A percentile compares a stretch with the other conserved stretches of the same genome.
These are phyloP conservation scores for Monosporascus ibericus DNA, from an alignment of 2,329 filamentous ascomycete genomes.

Conservation along the genomic window DNA sequence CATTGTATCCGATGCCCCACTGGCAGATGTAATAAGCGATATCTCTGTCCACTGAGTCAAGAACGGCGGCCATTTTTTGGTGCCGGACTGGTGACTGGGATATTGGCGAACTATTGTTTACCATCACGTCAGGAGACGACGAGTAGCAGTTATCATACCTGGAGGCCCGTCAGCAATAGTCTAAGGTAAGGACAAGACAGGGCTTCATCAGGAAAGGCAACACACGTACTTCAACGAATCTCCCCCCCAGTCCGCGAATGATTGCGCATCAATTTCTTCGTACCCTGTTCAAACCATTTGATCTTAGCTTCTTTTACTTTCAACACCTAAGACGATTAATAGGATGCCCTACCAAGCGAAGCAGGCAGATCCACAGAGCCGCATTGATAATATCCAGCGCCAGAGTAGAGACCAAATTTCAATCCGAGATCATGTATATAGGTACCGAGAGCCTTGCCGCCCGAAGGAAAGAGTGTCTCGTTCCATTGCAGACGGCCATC, in stretches of 20 bases:
- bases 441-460: slow-evolving; percentile 39
- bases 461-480: slow-evolving; percentile 41
- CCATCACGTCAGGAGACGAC: slow-evolving; percentile 34
- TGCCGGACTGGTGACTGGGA: slow-evolving; percentile 36
- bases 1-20: slow-evolving; percentile 44
- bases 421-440: slow-evolving; percentile 42
- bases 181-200: background rate
- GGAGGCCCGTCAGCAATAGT: background rate
- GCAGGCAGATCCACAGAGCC: slow-evolving; percentile 36
- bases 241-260: slow-evolving; percentile 37
- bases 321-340: background rate
- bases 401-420: slow-evolving; percentile 50
- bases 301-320: background rate
- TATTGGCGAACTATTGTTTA: slow-evolving; percentile 32
- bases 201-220: background rate
- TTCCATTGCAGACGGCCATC: slow-evolving; percentile 46
- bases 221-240: slow-evolving; percentile 45
- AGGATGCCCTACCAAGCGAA: slow-evolving; percentile 30
- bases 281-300: slow-evolving; percentile 22
- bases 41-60: slow-evolving; percentile 32
- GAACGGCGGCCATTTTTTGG: slow-evolving; percentile 37
- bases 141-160: slow-evolving; percentile 46
- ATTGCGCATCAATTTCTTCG: slow-evolving; percentile 34
- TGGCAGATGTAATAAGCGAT: slow-evolving; percentile 47
- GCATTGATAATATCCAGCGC: slow-evolving; percentile 39